phyloP scores from a whole-genome alignment of 495 filamentous ascomycete species.

The Penicillium lagena region DNA sequence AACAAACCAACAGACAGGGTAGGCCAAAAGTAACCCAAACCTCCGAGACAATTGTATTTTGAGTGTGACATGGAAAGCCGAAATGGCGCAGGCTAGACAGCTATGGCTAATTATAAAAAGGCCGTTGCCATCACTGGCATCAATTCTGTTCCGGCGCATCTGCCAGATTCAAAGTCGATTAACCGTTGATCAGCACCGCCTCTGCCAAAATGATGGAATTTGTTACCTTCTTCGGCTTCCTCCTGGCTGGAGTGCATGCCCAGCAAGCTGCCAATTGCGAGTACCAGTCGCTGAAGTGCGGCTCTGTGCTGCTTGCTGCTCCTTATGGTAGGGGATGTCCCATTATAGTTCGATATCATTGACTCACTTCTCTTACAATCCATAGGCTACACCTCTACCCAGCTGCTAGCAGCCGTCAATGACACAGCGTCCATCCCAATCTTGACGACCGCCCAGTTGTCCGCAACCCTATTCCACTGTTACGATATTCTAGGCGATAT shows the following conservation, averaged over 20 bases:
- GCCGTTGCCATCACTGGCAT: too few species aligned
- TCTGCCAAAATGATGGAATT: slow-evolving; percentile 11
- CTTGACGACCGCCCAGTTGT: slow-evolving; percentile 5
- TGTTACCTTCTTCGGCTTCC: slow-evolving; percentile 1
- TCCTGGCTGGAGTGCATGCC: slow-evolving; percentile 10
- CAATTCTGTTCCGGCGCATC: too few species aligned
- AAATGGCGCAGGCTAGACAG: too few species aligned
- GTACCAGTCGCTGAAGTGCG: slow-evolving; percentile 16
- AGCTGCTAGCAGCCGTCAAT: slow-evolving; percentile 12
- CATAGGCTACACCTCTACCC: slow-evolving; percentile 9
- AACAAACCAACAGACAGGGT: too few species aligned
- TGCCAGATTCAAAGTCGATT: too few species aligned
- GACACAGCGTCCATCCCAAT: slow-evolving; percentile 13
- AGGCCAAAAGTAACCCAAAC: too few species aligned
- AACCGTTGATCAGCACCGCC: background rate
- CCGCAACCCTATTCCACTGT: slow-evolving; percentile 15
- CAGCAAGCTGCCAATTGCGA: slow-evolving; percentile 13
- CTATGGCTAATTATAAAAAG: too few species aligned
- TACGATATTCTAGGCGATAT: slow-evolving; percentile 13
- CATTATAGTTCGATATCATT: background rate
- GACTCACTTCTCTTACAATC: too few species aligned
- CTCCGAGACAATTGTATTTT: too few species aligned
- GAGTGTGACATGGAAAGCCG: too few species aligned
- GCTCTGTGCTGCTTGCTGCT: slow-evolving; percentile 10
- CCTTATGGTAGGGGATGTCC: slow-evolving; percentile 6